Evolutionary conservation across 176 grass and related monocot species (phyloP), one percentile per base, ranked within the genome.

Genomic region (Luzula sylvatica): DNA sequence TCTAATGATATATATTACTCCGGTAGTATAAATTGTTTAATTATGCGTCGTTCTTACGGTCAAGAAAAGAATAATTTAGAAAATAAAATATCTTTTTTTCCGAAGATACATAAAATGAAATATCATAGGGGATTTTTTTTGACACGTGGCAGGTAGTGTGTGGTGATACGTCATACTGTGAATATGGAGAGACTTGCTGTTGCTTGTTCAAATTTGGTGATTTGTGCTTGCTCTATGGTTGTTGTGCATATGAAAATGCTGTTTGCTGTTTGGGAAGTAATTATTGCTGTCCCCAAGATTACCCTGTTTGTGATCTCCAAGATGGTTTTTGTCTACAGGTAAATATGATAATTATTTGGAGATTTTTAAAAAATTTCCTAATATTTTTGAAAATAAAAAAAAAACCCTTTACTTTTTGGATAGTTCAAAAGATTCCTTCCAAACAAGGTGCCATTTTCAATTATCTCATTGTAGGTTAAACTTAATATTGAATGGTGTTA

Each of bases 211-310:
- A 79, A 52, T 72, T 67, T 5, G 52, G 52, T 9, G 46, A 65
- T 11, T 72, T 8, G 20, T 79, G 75, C 44, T 27, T 79, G 7
- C 45, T 79, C 30, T 67, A 67, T 40, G 75, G 75, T 38, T 79
- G 75, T n/a, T 79, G 75, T 32, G 52, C 59, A 52, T 79, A 72
- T 42, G 40, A 67, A 26, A 53, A 79, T 72, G 75, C 68, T 32
- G 75, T 72, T 3, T 79, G 75, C 23, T 79, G 75, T 50, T 42
- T 50, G 8, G 68, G 44, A 9, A 72, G 68, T 56, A 56, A 35
- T 50, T 72, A 72, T 51, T 79, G 75, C 25, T 79, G 75, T 48
- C 75, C 75, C 20, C 61, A 53, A 43, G 75, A 79, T 56, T 79
- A 79, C 29, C 59, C 75, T 13, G 72, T 79, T 40, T 79, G 75